phyloP scores from a whole-genome alignment of 805 yeast genomes.

The Candida endomychidarum region DNA sequence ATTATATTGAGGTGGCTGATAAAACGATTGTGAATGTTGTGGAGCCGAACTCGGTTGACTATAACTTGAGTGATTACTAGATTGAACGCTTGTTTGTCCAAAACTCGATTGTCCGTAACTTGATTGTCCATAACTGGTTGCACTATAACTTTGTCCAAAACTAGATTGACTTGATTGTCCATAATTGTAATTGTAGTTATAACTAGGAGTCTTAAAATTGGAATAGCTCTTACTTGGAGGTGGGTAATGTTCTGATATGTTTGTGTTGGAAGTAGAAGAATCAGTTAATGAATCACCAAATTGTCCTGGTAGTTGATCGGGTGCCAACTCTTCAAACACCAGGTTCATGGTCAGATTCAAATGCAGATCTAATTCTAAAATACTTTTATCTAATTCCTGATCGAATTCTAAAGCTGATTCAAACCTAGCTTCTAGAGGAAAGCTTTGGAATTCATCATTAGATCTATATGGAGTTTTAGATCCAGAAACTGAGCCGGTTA shows the following conservation, averaged over 20 bases:
- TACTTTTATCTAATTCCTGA: constrained; percentile 7
- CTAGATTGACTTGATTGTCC: constrained; percentile 3
- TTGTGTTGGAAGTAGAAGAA: neutral
- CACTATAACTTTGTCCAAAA: constrained; percentile 1
- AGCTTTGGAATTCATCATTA: constrained; percentile 1
- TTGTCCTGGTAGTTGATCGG: constrained; percentile 5
- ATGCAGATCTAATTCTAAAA: constrained; percentile 7
- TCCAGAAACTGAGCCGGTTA: neutral
- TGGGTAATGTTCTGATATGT: neutral
- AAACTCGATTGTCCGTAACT: constrained; percentile 3
- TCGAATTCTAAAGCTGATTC: constrained; percentile 9
- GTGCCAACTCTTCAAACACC: constrained; percentile 9
- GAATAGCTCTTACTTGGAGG: neutral
- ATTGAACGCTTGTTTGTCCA: constrained; percentile 3
- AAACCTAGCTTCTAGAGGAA: constrained; percentile 8
- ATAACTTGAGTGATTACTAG: constrained; percentile 6
- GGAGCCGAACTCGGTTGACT: constrained; percentile 3
- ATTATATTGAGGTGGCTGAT: constrained; percentile 5
- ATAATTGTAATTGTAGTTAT: neutral
- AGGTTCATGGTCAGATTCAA: constrained; percentile 6
- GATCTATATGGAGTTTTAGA: constrained; percentile 2
- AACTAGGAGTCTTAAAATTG: neutral
- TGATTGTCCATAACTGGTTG: constrained; percentile 3
- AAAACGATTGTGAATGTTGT: neutral
- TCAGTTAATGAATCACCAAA: neutral